Evolutionary conservation across 768 basidiomycete genomes (phyloP), one percentile per base, ranked within the genome.

Genomic region (Lentinula sp.): DNA sequence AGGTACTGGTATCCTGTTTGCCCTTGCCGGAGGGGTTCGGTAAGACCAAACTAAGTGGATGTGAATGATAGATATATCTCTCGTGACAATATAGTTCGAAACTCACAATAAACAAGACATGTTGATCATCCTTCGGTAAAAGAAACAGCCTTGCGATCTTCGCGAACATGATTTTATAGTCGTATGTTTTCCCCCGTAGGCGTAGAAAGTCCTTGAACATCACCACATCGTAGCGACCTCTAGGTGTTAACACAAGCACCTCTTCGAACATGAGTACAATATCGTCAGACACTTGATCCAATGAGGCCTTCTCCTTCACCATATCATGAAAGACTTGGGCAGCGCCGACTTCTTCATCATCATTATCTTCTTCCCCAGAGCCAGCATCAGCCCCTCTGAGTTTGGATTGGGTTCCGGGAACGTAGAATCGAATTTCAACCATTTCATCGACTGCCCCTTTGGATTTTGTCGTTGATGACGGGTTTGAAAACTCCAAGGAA

Each of bases 1-100:
- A 99, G 78, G 71, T 97, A 99, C 60, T 96, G 96, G 74, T 99
- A 98, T 48, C 93, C 82, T 1, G 97, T 99, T 70, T 98, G 97
- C 54, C 97, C 97, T 80, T 98, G 97, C 50, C 96, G 85, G 63
- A 99, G 97, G 1, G 97, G 96, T 28, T 86, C 91, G 70, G 86
- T 93, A 50, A 99, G 80, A 57, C 93, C 91, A 66, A 99, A 82
- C 93, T 95, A 28, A 66, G 20, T 62, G 35, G 60, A 37, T 43
- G 32, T 32, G 46, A 62, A 48, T 67, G 36, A 56, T 8, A 63
- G 39, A 48, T 16, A 35, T 36, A 6, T 20, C 16, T 49, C 8
- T 50, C 37, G 39, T 6, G 32, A 15, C 12, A 48, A 54, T 61
- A 51, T 59, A 36, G n/a, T 13, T 59, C 1, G 6, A 59, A 2